Base-by-base conservation (phyloP, 2,329 filamentous ascomycete genomes). In the Amauroascus verrucosus region DNA sequence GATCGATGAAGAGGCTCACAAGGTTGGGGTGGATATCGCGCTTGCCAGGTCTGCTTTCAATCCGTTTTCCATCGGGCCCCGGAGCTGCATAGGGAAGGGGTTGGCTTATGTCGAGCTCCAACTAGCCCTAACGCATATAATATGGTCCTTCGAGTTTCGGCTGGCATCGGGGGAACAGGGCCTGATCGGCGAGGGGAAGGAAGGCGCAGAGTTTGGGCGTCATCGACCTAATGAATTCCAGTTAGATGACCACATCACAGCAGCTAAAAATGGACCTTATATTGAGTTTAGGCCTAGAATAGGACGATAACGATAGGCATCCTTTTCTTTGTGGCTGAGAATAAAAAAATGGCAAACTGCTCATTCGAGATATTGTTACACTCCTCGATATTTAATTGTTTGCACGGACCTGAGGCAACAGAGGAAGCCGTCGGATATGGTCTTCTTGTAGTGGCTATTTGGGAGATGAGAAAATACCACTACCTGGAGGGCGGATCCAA, bases 61-160 rank as follows among this genome's bases (percentile, higher is more conserved):
- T 22, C 38, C 58, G 6, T 73, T 73, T 48, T 69, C 66, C 40
- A 67, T 72, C 35, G 71, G 71, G 0, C 68, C 67, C 1, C 64
- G 70, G 1, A 69, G 70, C 1, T 73, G 71, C 50, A 67, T 71
- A 54, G 71, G 70, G 4, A 72, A 72, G 59, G 65, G 65, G 37
- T 65, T 73, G 66, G 71, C 71, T 1, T 65, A 71, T 47, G 67
- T 71, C 62, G 70, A 73, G 56, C 65, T 72, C 62, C 61, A 62
- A n/a, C 52, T 70, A 48, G 69, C 68, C 6, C 53, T 72, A 41
- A 70, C 69, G 13, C 62, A 63, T 28, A 48, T 72, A 54, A 54
- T 71, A 32, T 72, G 68, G 59, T 59, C 67, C 18, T 70, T 70
- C 61, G 70, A 72, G 53, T 64, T 72, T n/a, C 49, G 54, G 1